Percentiles rank a stretch among this genome's conserved stretches.
These are phyloP conservation scores for Fusarium fracticaudum DNA, from an alignment of 2,329 filamentous ascomycete genomes.

Conservation along the genomic window DNA sequence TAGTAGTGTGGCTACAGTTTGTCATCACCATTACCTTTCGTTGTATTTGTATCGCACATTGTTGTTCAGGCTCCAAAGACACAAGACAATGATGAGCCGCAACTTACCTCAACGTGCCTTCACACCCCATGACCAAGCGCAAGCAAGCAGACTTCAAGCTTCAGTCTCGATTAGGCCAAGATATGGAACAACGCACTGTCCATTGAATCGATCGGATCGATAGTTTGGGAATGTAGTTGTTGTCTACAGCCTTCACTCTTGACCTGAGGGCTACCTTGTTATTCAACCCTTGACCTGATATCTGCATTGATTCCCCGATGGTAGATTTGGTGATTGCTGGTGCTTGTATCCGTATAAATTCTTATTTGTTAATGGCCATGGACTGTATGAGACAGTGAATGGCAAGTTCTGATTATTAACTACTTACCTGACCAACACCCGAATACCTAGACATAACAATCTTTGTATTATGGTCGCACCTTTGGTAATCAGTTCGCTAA, in stretches of 20 bases:
- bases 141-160: background rate
- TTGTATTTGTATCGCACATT: background rate
- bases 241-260: background rate
- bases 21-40: background rate
- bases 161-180: background rate
- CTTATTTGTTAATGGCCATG: background rate
- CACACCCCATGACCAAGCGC: background rate
- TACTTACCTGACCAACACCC: background rate
- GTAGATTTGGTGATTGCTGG: background rate
- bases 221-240: background rate
- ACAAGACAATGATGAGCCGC: background rate
- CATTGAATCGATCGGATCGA: background rate
- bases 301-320: background rate
- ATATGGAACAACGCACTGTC: background rate
- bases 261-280: background rate
- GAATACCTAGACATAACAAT: background rate
- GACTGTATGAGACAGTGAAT: too few relatives aligned
- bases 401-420: too few relatives aligned
- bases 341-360: background rate
- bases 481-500: background rate
- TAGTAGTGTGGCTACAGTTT: background rate
- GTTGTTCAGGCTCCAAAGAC: background rate
- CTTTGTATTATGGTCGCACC: background rate
- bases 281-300: background rate
- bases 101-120: background rate